These are phyloP conservation scores for Wickerhamiella hasegawae DNA, from an alignment of 805 yeast genomes.

Conservation along the genomic window DNA sequence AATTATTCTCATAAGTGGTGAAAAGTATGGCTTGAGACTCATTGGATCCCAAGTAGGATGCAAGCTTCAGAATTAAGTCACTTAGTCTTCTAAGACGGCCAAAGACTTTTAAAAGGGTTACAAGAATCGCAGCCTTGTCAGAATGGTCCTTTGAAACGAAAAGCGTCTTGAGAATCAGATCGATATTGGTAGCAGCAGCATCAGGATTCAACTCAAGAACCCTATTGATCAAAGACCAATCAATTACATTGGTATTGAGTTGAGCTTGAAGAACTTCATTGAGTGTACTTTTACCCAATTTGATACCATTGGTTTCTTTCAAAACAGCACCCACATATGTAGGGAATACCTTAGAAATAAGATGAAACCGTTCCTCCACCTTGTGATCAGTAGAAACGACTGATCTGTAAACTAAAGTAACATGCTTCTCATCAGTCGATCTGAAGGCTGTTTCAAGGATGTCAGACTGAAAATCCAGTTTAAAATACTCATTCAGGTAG, in stretches of 20 bases:
- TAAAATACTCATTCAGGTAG: background rate
- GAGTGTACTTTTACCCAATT: conserved; percentile 1
- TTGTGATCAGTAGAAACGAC: conserved; percentile 3
- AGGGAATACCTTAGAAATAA: conserved; percentile 4
- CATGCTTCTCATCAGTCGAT: background rate
- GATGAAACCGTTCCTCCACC: conserved; percentile 5
- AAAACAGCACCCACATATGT: conserved; percentile 1
- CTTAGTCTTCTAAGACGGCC: background rate
- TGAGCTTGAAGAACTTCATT: background rate
- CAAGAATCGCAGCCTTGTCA: background rate
- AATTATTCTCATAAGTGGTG: too few relatives aligned
- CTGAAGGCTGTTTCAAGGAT: background rate
- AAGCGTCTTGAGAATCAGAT: background rate
- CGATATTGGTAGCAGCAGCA: background rate
- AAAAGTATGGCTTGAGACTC: too few relatives aligned
- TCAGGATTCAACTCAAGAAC: background rate
- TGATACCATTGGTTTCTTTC: background rate
- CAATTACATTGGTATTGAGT: background rate
- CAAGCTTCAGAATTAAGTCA: background rate
- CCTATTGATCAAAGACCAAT: background rate
- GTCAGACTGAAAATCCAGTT: too few relatives aligned
- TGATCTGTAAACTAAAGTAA: background rate
- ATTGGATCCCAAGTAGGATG: too few relatives aligned
- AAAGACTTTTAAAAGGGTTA: too few relatives aligned
- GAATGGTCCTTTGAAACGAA: background rate